Evolutionary conservation across 1,139 yeast species (phyloP).

Genomic region (Yamadazyma triangularis): DNA sequence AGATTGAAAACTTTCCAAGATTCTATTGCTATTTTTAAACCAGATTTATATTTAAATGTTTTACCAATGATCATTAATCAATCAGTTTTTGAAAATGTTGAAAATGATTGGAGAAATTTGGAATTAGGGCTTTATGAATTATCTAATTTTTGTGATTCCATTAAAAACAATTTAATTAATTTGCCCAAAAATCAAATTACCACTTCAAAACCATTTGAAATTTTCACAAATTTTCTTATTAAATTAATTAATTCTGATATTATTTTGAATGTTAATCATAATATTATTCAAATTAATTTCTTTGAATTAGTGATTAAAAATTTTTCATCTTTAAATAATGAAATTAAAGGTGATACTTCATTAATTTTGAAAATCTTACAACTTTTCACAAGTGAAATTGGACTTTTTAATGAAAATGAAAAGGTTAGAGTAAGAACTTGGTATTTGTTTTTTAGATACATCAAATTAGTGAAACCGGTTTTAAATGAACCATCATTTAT

Average conservation of each 20-base stretch:
- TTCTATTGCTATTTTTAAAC: slow-evolving; percentile 70
- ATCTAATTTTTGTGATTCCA: slow-evolving; percentile 71
- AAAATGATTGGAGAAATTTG: slow-evolving; percentile 59
- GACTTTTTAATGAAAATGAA: slow-evolving; percentile 68
- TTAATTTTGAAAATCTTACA: slow-evolving; percentile 64
- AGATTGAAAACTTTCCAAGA: slow-evolving; percentile 80
- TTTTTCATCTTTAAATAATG: slow-evolving; percentile 55
- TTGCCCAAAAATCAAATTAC: slow-evolving; percentile 60
- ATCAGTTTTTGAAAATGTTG: slow-evolving; percentile 37
- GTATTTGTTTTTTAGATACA: slow-evolving; percentile 82
- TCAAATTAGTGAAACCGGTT: slow-evolving; percentile 67
- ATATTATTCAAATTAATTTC: slow-evolving; percentile 71
- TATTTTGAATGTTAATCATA: slow-evolving; percentile 55
- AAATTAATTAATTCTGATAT: slow-evolving; percentile 56
- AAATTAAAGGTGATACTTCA: slow-evolving; percentile 36
- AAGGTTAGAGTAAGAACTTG: slow-evolving; percentile 83
- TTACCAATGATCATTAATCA: slow-evolving; percentile 63
- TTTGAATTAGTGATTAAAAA: slow-evolving; percentile 86
- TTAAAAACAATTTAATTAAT: slow-evolving; percentile 69
- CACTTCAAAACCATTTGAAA: slow-evolving; percentile 55
- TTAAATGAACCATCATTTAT: slow-evolving; percentile 22
- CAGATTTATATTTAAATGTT: slow-evolving; percentile 67
- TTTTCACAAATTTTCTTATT: slow-evolving; percentile 59
- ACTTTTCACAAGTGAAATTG: slow-evolving; percentile 74
- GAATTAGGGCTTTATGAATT: slow-evolving; percentile 87